Conservation (phyloP, 169 alveolate species). For the Perkinsus olseni region DNA sequence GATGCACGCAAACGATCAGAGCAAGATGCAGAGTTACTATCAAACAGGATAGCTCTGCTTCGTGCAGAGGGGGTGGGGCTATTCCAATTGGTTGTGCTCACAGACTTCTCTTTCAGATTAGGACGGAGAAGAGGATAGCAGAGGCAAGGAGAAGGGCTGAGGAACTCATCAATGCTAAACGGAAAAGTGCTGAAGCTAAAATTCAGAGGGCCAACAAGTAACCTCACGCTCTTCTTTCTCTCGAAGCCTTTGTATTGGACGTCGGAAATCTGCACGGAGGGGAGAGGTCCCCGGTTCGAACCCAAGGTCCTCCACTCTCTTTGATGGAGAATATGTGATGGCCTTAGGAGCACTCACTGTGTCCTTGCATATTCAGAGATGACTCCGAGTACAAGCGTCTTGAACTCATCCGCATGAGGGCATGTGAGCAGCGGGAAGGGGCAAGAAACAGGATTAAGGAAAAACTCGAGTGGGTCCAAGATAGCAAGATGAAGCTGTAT, state of each 20-base stretch:
- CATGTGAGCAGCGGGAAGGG: neutral
- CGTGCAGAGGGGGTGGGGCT: neutral
- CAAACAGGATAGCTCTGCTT: neutral
- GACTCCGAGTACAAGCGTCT: neutral
- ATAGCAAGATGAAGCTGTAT: neutral
- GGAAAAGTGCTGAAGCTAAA: neutral
- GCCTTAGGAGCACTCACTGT: too few species aligned
- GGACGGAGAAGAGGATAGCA: neutral
- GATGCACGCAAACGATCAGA: neutral
- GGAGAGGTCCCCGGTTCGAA: too few species aligned
- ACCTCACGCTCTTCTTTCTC: neutral
- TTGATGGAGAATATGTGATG: too few species aligned
- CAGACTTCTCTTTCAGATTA: neutral
- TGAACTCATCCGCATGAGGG: neutral
- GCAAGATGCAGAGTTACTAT: neutral
- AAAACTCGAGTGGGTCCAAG: neutral
- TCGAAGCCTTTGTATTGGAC: too few species aligned
- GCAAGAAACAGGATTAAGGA: neutral
- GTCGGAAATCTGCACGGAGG: too few species aligned
- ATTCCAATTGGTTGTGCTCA: neutral
- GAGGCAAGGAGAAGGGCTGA: neutral
- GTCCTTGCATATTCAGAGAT: neutral
- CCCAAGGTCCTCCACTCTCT: too few species aligned
- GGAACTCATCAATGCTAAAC: neutral
- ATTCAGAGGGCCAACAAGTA: neutral